Base-by-base conservation (phyloP, 163 green algal genomes). In the Trebouxiophyceae sp. region DNA sequence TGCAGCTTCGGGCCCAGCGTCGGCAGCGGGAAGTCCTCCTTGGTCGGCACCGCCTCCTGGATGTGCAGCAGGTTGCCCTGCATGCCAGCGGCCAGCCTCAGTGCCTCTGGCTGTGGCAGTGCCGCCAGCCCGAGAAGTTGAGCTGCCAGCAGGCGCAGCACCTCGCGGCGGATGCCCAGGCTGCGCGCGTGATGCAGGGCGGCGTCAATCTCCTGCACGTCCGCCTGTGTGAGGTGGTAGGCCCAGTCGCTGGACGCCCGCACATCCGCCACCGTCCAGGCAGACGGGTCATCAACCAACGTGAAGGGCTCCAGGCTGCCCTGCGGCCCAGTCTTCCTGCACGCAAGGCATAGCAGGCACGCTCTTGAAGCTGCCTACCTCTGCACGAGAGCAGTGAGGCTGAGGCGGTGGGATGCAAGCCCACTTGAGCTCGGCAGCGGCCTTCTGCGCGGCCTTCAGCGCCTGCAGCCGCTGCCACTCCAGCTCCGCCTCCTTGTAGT, bases 161-260 rank as follows among this genome's bases (percentile, higher is more conserved):
- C 34, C 27, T 63, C 28, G 44, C 32, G 31, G 24, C 46, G 23
- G 28, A 54, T 29, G 20, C 58, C 61, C 5, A 30, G 57, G 0
- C 2, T 27, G 33, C 54, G 24, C 8, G 71, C 71, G 0, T 26
- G 30, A 27, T 47, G 30, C 4, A 89, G 60, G 2, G 83, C 83
- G 16, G 76, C 69, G 28, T 89, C 74, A 8, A 89, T 67, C 69
- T 89, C 83, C 0, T 44, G 58, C 1, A 89, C 34, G 34, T 89
- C 73, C 24, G 63, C 16, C 0, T 46, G 5, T 3, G 61, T 75
- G 1, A 89, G 66, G 5, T 67, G 44, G 54, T 78, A 78, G 47
- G 82, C 76, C 39, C 68, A 70, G 7, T 80, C 58, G 4, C 54
- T 31, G 5, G 45, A 29, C 30, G 60, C 45, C 8, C 39, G 27